phyloP scores from a whole-genome alignment of 2,329 filamentous ascomycete genomes.

The Hypoxylon sp. region DNA sequence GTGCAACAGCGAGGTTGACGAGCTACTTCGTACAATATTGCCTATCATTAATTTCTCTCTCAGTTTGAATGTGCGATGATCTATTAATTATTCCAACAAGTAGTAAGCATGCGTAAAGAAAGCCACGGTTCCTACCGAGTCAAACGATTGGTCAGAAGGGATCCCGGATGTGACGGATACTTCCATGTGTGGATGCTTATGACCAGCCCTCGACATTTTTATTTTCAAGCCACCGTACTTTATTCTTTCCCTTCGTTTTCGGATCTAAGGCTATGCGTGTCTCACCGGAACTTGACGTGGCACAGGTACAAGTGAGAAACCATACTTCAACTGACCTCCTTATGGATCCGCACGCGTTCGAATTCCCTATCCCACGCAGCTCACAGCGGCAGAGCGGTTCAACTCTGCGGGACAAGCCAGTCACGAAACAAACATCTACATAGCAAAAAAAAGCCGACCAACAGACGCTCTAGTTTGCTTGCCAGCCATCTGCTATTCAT shows the following conservation, averaged over 20 bases:
- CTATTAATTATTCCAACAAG: slow-evolving; percentile 6
- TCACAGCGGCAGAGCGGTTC: slow-evolving; percentile 28
- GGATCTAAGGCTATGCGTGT: slow-evolving; percentile 21
- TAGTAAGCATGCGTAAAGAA: slow-evolving; percentile 20
- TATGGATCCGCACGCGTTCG: slow-evolving; percentile 26
- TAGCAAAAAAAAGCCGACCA: background rate
- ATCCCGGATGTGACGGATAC: slow-evolving; percentile 34
- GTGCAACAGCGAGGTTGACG: background rate
- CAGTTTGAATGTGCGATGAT: slow-evolving; percentile 1
- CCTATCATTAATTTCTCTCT: slow-evolving; percentile 9
- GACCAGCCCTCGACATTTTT: slow-evolving; percentile 30
- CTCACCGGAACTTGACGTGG: slow-evolving; percentile 28
- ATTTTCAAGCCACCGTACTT: no score
- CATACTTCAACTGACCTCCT: slow-evolving; percentile 10
- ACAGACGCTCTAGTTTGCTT: slow-evolving; percentile 20
- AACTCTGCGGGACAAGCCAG: slow-evolving; percentile 17
- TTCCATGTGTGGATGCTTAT: slow-evolving; percentile 29
- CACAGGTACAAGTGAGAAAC: slow-evolving; percentile 14
- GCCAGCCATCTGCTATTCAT: slow-evolving; percentile 13
- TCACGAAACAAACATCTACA: slow-evolving; percentile 21
- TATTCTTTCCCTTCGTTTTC: background rate
- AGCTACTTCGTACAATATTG: background rate
- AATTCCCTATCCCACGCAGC: no score
- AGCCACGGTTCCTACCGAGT: slow-evolving; percentile 13
- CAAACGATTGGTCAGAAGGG: slow-evolving; percentile 26